Percentiles rank a stretch among this genome's conserved stretches.
These are phyloP conservation scores for Barbarea vulgaris DNA, from an alignment of 345 rosid genomes.

Conservation along the genomic window DNA sequence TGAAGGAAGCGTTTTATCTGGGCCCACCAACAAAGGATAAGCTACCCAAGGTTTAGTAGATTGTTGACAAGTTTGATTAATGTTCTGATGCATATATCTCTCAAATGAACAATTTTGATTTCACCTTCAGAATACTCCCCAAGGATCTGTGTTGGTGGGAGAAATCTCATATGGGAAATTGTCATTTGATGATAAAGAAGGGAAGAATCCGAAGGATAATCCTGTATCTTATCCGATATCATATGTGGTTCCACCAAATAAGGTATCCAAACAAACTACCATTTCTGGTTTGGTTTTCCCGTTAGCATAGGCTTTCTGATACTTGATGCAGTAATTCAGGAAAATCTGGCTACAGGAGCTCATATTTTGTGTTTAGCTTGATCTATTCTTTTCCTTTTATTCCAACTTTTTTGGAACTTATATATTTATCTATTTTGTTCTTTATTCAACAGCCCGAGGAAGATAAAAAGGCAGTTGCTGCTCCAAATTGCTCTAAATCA, in stretches of 20 bases:
- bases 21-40: conserved; percentile 82
- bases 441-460: conserved; percentile 63
- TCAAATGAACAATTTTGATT: conserved; percentile 15
- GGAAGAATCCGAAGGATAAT: conserved; percentile 61
- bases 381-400: background rate
- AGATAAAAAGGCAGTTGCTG: conserved; percentile 65
- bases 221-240: conserved; percentile 69
- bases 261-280: conserved; percentile 51
- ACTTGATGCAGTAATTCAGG: conserved; percentile 13
- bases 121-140: conserved; percentile 70
- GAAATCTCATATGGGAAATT: conserved; percentile 76
- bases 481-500: conserved; percentile 56
- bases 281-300: background rate
- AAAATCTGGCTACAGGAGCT: conserved; percentile 19
- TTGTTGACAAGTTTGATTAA: conserved; percentile 11
- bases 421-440: background rate
- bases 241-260: conserved; percentile 83
- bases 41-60: conserved; percentile 47
- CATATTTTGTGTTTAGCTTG: conserved; percentile 11
- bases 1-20: conserved; percentile 85
- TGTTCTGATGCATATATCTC: conserved; percentile 13
- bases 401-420: background rate
- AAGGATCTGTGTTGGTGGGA: conserved; percentile 82
- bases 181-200: conserved; percentile 54
- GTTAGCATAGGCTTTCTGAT: conserved; percentile 8